Evolutionary conservation across 2,329 filamentous ascomycete genomes (phyloP).

Genomic region (Verticillium nubilum): DNA sequence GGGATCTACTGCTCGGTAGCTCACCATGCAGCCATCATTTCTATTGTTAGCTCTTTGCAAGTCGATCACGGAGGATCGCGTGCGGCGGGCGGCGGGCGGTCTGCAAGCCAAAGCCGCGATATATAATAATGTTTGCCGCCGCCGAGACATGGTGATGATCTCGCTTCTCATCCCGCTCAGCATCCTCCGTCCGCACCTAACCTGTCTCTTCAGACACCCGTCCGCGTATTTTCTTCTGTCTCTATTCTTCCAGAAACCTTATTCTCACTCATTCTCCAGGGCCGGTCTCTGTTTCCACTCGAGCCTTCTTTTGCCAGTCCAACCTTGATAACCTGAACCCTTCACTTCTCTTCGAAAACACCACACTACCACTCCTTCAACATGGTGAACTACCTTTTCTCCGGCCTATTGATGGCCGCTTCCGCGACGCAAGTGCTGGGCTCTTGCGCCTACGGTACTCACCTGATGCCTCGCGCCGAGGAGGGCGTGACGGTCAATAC

Average conservation of each 20-base stretch:
- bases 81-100: neutral
- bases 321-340: neutral
- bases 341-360: neutral
- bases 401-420: slow-evolving; percentile 9
- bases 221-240: slow-evolving; percentile 2
- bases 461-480: slow-evolving; percentile 25
- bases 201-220: slow-evolving; percentile 4
- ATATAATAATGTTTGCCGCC: neutral
- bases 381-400: slow-evolving; percentile 9
- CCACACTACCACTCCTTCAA: neutral
- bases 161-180: neutral
- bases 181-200: neutral
- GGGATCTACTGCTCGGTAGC: neutral
- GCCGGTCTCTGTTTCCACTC: slow-evolving; percentile 1
- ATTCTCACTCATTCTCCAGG: neutral
- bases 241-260: neutral
- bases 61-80: neutral
- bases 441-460: slow-evolving; percentile 34
- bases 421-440: slow-evolving; percentile 17
- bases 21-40: neutral
- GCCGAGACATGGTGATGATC: neutral
- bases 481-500: slow-evolving; percentile 25
- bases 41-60: neutral
- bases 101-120: neutral
- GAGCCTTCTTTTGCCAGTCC: slow-evolving; percentile 2